Conservation (phyloP, 1,139 yeast genomes). For the Sugiyamaella castrensis region DNA sequence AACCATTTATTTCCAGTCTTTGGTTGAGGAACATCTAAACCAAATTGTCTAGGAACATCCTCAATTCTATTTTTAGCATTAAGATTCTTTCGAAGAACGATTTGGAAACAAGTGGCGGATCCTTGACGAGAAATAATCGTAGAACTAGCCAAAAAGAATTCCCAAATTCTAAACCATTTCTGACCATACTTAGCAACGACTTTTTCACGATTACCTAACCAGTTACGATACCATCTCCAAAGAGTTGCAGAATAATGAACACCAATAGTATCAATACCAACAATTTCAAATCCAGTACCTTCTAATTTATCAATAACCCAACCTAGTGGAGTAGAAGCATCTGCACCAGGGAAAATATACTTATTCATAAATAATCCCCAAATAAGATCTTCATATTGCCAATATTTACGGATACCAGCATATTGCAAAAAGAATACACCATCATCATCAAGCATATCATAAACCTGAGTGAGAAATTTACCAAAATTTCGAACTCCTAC, state of each 20-base stretch:
- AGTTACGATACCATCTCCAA: slow-evolving; percentile 95
- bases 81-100: slow-evolving; percentile 83
- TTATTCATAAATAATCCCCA: slow-evolving; percentile 98
- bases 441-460: slow-evolving; percentile 86
- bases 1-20: slow-evolving; percentile 43
- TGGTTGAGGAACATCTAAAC: slow-evolving; percentile 64
- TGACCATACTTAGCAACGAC: slow-evolving; percentile 78
- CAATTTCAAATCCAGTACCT: slow-evolving; percentile 83
- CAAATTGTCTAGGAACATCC: slow-evolving; percentile 75
- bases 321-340: slow-evolving; percentile 90
- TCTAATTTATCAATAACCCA: slow-evolving; percentile 77
- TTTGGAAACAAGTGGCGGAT: slow-evolving; percentile 89
- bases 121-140: slow-evolving; percentile 89
- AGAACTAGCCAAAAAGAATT: slow-evolving; percentile 78
- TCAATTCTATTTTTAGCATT: slow-evolving; percentile 82
- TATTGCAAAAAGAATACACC: slow-evolving; percentile 85
- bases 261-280: slow-evolving; percentile 82
- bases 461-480: slow-evolving; percentile 72
- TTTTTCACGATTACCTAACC: slow-evolving; percentile 80
- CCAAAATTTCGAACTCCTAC: slow-evolving; percentile 87
- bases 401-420: slow-evolving; percentile 85
- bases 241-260: slow-evolving; percentile 89
- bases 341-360: slow-evolving; percentile 97
- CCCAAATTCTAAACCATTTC: slow-evolving; percentile 95
- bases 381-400: slow-evolving; percentile 92